phyloP scores from a whole-genome alignment of 1,139 yeast genomes.

The Debaryomycetaceae sp. region DNA sequence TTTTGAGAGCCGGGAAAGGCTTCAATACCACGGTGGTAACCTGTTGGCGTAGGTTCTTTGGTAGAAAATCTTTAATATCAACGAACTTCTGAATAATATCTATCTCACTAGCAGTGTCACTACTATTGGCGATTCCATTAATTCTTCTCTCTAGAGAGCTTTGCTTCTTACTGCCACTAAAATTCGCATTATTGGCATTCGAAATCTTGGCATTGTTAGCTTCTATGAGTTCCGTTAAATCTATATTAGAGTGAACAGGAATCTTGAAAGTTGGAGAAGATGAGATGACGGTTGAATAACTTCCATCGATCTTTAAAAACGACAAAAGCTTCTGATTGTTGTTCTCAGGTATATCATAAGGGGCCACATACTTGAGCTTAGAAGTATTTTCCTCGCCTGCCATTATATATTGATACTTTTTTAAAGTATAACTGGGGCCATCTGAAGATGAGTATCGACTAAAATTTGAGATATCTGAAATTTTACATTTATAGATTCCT shows the following conservation, averaged over 20 bases:
- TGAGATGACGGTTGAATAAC: neutral
- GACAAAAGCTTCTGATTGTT: slow-evolving; percentile 13
- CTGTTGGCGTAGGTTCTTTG: slow-evolving; percentile 35
- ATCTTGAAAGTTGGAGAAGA: slow-evolving; percentile 6
- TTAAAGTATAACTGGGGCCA: too few species aligned
- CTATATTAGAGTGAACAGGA: slow-evolving; percentile 21
- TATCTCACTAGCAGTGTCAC: neutral
- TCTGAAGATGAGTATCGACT: too few species aligned
- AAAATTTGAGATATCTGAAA: too few species aligned
- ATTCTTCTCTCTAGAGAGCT: neutral
- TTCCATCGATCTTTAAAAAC: neutral
- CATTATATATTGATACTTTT: too few species aligned
- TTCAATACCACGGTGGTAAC: slow-evolving; percentile 31
- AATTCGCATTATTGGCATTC: neutral
- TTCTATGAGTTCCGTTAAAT: slow-evolving; percentile 19
- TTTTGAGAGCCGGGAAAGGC: slow-evolving; percentile 31
- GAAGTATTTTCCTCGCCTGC: neutral
- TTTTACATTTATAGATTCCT: neutral
- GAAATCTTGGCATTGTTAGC: slow-evolving; percentile 20
- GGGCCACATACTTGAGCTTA: slow-evolving; percentile 5
- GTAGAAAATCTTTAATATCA: slow-evolving; percentile 25
- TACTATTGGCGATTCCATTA: neutral
- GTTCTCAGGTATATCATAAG: slow-evolving; percentile 14
- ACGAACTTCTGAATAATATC: slow-evolving; percentile 8
- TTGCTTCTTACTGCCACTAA: neutral